Conservation (phyloP, 371 early-diverging fungal species). For the Blastocladiella emersonii region DNA sequence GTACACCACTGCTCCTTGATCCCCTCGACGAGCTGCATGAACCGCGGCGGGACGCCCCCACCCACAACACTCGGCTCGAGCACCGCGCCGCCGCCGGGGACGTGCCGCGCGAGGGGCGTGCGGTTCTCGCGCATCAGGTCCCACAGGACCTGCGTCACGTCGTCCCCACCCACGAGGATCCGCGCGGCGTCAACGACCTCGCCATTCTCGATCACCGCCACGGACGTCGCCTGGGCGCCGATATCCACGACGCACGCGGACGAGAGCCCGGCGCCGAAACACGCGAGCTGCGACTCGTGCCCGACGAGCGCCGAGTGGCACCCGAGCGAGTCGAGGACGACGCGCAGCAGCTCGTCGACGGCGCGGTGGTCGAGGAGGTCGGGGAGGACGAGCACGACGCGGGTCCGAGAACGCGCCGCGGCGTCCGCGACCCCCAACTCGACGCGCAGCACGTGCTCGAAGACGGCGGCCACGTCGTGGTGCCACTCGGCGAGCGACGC, state of each 20-base stretch:
- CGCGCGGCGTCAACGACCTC: conserved; percentile 52
- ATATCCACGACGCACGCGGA: conserved; percentile 78
- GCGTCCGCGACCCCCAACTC: too few species aligned
- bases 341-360: background rate
- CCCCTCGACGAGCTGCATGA: conserved; percentile 9
- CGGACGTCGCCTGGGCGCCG: conserved; percentile 73
- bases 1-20: conserved; percentile 65
- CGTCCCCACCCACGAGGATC: conserved; percentile 55
- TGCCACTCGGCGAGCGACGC: conserved; percentile 41
- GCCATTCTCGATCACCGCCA: conserved; percentile 77
- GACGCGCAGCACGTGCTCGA: conserved; percentile 22
- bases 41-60: background rate
- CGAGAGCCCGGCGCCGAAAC: conserved; percentile 77
- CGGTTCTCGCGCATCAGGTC: conserved; percentile 28
- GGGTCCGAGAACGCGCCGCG: background rate
- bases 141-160: conserved; percentile 58
- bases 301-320: background rate
- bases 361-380: background rate
- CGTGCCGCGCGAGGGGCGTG: background rate
- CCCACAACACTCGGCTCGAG: background rate
- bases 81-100: background rate
- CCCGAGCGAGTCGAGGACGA: background rate
- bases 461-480: conserved; percentile 62
- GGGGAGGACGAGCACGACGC: background rate
- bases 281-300: conserved; percentile 60